Base-by-base conservation (phyloP, 768 basidiomycete species). In the Collybia nuda region DNA sequence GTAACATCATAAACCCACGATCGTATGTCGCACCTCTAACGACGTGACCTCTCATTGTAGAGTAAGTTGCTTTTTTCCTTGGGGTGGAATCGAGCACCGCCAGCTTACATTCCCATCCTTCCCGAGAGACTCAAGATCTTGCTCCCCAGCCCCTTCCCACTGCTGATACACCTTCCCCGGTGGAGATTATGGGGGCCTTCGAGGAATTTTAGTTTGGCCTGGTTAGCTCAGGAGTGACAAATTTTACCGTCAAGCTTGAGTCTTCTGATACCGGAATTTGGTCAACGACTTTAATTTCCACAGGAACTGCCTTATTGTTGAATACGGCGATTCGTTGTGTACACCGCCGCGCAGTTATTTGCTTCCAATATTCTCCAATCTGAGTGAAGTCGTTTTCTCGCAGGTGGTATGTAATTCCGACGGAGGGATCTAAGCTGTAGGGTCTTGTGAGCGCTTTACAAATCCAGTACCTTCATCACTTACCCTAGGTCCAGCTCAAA, bases 391-490 rank as follows among this genome's bases (percentile, higher is more conserved):
- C 71, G 53, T 70, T 71, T 44, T 55, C 60, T 15, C 57, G 60
- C 2, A 73, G 73, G 40, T 70, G 69, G 56, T 74, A 75, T 2
- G 69, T 72, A 4, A 74, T 60, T 26, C 69, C 63, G 55, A 76
- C 64, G 23, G 74, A 70, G 2, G 71, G 68, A 50, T 75, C 73
- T n/a, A 75, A 40, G 3, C 74, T 75, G 40, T 1, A 28, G 32
- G 32, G 2, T 11, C 7, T 43, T 36, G 5, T 11, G 32, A 17
- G 26, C 32, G 17, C 41, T 6, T 14, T 42, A 14, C 22, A 12
- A n/a, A 6, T 32, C 14, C 32, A 14, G 32, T 11, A 11, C 14
- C 14, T 32, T 12, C 29, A 26, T 9, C 22, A 47, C 32, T 14
- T 14, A 32, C 14, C 32, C 14, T 32, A 32, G 14, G 32, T 11